These are phyloP conservation scores for Urochloa ruziziensis DNA, from an alignment of 176 grass and related monocot species.

Conservation along the genomic window DNA sequence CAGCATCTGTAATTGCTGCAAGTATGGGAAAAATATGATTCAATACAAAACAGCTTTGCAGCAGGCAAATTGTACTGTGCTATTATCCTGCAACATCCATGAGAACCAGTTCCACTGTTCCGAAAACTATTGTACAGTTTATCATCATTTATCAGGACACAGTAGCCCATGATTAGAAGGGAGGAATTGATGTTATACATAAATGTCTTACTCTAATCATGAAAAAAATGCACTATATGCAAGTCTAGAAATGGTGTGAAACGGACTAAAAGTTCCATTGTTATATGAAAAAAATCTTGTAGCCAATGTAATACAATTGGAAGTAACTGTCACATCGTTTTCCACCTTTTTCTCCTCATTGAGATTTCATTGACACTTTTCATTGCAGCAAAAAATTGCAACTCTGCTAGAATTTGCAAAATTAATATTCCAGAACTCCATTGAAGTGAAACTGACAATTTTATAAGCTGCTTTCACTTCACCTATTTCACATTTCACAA, in stretches of 20 bases:
- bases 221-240: not conserved
- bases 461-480: not conserved
- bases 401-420: not conserved
- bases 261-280: not conserved
- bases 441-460: not conserved
- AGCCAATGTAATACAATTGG: not conserved
- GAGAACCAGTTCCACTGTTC: not conserved
- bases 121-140: not conserved
- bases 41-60: not conserved
- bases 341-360: too few species aligned
- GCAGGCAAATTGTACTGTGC: not conserved
- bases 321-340: not conserved
- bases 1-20: constrained; percentile 87
- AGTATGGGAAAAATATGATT: constrained; percentile 6
- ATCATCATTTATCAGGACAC: not conserved
- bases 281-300: not conserved
- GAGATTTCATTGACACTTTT: not conserved
- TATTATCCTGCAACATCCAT: not conserved
- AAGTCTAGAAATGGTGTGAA: not conserved
- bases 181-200: not conserved
- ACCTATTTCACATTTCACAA: not conserved
- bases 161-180: not conserved
- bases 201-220: not conserved
- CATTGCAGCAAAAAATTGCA: not conserved
- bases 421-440: too few species aligned